phyloP scores from a whole-genome alignment of 495 filamentous ascomycete species.

The Penicillium fimorum region DNA sequence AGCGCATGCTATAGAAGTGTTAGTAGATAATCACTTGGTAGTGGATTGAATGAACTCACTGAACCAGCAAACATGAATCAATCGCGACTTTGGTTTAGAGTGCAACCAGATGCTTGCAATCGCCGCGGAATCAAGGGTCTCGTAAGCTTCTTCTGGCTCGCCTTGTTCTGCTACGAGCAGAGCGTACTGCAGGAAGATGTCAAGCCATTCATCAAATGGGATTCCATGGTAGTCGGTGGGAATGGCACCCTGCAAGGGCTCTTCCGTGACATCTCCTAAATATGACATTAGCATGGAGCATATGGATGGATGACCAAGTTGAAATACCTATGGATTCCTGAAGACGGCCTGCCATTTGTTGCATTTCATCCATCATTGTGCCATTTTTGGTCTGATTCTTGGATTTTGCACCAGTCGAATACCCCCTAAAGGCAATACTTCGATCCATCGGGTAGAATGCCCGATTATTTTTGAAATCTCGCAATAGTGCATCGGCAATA shows the following conservation, averaged over 20 bases:
- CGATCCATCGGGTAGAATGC: conserved; percentile 76
- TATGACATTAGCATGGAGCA: conserved; percentile 12
- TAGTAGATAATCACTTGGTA: conserved; percentile 7
- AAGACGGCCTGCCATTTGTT: conserved; percentile 63
- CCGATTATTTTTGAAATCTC: conserved; percentile 75
- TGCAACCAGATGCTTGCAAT: conserved; percentile 78
- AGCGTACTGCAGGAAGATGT: conserved; percentile 86
- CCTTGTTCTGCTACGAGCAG: conserved; percentile 62
- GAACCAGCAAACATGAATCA: conserved; percentile 79
- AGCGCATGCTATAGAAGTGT: conserved; percentile 62
- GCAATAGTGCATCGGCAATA: conserved; percentile 68
- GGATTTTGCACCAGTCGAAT: conserved; percentile 49
- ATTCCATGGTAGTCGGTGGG: conserved; percentile 75
- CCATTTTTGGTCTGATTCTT: conserved; percentile 32
- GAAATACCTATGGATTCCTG: conserved; percentile 56
- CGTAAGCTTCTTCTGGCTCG: conserved; percentile 66
- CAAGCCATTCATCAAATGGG: conserved; percentile 77
- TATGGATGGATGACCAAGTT: conserved; percentile 6
- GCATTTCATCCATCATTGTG: conserved; percentile 56
- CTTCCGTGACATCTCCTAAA: conserved; percentile 26
- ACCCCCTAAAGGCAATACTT: conserved; percentile 66
- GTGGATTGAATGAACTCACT: conserved; percentile 44
- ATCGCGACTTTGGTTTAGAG: conserved; percentile 60
- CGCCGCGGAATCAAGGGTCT: conserved; percentile 67
- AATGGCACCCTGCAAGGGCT: conserved; percentile 35